These are phyloP conservation scores for Truncatella angustata DNA, from an alignment of 2,329 filamentous ascomycete species.

Conservation along the genomic window DNA sequence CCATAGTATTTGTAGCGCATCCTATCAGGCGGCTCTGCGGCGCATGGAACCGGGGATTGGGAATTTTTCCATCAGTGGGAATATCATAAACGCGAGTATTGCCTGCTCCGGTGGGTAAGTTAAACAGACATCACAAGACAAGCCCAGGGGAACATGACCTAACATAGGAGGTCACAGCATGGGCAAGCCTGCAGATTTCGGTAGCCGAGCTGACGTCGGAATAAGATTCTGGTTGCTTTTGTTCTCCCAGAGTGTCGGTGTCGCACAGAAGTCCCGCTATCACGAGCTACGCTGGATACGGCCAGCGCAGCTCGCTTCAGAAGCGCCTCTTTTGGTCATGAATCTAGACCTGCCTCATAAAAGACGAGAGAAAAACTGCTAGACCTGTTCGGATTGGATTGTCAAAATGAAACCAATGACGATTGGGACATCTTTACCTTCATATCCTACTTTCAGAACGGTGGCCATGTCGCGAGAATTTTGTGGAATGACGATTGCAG, in stretches of 20 bases:
- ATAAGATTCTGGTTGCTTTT: not conserved
- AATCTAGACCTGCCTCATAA: not conserved
- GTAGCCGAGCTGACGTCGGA: slow-evolving; percentile 4
- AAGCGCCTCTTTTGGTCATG: not conserved
- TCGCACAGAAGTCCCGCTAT: not conserved
- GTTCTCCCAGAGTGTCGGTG: not conserved
- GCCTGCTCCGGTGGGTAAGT: not conserved
- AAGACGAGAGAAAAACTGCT: too few species aligned
- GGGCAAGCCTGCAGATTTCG: not conserved
- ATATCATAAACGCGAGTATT: not conserved
- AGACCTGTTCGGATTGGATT: too few species aligned
- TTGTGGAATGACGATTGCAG: too few species aligned
- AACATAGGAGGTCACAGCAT: not conserved
- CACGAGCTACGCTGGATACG: not conserved
- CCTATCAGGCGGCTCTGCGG: too few species aligned
- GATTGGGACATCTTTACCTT: too few species aligned
- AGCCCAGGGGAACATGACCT: not conserved
- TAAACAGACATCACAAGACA: not conserved
- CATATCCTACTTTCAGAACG: too few species aligned
- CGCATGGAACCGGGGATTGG: not conserved
- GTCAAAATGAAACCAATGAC: too few species aligned
- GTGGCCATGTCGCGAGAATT: too few species aligned
- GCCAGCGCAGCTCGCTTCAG: not conserved
- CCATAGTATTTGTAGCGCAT: too few species aligned
- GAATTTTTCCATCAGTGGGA: not conserved